Evolutionary conservation across 495 filamentous ascomycete genomes (phyloP).

Genomic region (Pyrenopolyporus hunteri): DNA sequence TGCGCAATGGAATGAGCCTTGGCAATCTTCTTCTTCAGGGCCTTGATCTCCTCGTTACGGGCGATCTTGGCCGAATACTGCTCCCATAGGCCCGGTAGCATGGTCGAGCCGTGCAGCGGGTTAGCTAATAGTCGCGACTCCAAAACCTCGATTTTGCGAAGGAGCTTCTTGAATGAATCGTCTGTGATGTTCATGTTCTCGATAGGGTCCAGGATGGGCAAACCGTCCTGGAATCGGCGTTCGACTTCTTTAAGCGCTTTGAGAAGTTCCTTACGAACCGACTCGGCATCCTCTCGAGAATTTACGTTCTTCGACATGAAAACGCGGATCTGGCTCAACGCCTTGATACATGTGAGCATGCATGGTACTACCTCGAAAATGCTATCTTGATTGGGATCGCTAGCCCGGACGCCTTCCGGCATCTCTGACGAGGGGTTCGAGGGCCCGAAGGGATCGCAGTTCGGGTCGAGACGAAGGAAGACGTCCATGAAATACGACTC

Average conservation of each 20-base stretch:
- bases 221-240: constrained; percentile 88
- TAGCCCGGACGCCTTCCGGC: constrained; percentile 56
- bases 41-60: constrained; percentile 78
- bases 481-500: constrained; percentile 83
- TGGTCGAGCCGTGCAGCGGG: constrained; percentile 85
- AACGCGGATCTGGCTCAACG: constrained; percentile 76
- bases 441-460: constrained; percentile 39
- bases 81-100: constrained; percentile 79
- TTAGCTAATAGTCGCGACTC: constrained; percentile 90
- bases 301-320: constrained; percentile 78
- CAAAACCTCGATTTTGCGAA: constrained; percentile 95
- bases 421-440: constrained; percentile 41
- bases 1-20: constrained; percentile 85
- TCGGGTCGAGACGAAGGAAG: constrained; percentile 65
- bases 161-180: constrained; percentile 87
- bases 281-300: constrained; percentile 64
- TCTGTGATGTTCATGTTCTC: constrained; percentile 94
- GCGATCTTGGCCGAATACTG: constrained; percentile 82
- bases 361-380: constrained; percentile 84
- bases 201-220: constrained; percentile 86
- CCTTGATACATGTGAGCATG: constrained; percentile 79
- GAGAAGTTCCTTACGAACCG: constrained; percentile 60
- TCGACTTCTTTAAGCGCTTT: constrained; percentile 72
- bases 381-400: constrained; percentile 35
- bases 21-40: constrained; percentile 81